Conservation (phyloP, 371 early-diverging fungal genomes). For the Mucor mucedo region DNA sequence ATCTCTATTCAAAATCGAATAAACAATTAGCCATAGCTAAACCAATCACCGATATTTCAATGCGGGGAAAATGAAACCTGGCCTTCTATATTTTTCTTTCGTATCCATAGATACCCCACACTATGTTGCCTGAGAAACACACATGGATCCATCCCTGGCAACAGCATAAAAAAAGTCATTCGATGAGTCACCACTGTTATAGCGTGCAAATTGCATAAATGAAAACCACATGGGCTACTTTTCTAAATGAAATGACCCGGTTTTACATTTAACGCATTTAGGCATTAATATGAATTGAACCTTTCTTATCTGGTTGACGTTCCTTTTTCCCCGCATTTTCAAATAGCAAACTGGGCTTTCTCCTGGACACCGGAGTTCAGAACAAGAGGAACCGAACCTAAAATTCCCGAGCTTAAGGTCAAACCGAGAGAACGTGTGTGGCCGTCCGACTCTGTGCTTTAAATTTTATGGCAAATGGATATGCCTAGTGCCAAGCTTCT, state of each 20-base stretch:
- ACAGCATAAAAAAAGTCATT: background rate
- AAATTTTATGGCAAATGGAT: background rate
- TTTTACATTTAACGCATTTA: background rate
- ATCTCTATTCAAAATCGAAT: constrained; percentile 5
- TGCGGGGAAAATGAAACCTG: background rate
- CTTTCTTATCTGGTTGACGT: background rate
- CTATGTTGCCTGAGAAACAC: background rate
- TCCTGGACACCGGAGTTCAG: background rate
- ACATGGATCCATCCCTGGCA: background rate
- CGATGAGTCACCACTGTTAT: background rate
- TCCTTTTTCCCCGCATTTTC: constrained; percentile 2
- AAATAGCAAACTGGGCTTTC: background rate
- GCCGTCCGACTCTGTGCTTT: background rate
- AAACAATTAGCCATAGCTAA: constrained; percentile 20
- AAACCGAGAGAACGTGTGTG: background rate
- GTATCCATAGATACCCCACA: too few relatives aligned
- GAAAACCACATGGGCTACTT: background rate
- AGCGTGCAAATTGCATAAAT: background rate
- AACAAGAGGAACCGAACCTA: background rate
- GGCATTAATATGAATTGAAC: background rate
- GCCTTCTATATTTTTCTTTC: background rate
- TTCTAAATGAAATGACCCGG: background rate
- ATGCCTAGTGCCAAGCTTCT: background rate
- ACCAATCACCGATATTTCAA: background rate
- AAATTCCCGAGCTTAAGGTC: background rate